A percentile compares a stretch with the other conserved stretches of the same genome.
Conservation (phyloP, 768 basidiomycete species). For the Naganishia kalamii region DNA sequence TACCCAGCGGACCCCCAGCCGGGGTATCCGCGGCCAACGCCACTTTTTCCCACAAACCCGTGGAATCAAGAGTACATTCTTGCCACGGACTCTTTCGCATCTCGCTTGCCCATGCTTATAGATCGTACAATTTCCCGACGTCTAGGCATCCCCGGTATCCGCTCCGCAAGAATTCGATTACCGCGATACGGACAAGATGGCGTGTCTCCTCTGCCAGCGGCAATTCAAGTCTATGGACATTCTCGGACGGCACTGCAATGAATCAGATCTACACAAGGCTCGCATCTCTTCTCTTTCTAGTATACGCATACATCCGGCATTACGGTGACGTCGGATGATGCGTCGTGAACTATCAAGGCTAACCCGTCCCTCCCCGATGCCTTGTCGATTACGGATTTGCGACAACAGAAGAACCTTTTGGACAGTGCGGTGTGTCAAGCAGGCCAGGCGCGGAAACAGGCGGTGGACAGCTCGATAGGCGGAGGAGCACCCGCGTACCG, state of each 20-base stretch:
- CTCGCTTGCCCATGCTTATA: neutral
- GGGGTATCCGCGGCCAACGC: constrained; percentile 37
- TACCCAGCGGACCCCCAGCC: constrained; percentile 18
- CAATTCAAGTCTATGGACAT: constrained; percentile 85
- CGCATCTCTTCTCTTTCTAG: constrained; percentile 41
- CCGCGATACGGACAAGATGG: constrained; percentile 64
- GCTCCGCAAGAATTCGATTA: constrained; percentile 62
- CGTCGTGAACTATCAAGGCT: constrained; percentile 15
- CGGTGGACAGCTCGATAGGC: constrained; percentile 54
- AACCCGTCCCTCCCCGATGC: constrained; percentile 20
- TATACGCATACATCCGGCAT: neutral
- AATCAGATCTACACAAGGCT: constrained; percentile 94
- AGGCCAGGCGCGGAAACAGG: constrained; percentile 62
- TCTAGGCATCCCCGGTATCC: neutral
- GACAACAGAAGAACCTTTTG: constrained; percentile 70
- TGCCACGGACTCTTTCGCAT: neutral
- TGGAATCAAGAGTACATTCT: constrained; percentile 15
- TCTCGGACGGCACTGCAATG: constrained; percentile 80
- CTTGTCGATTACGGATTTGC: constrained; percentile 13
- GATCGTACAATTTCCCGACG: neutral
- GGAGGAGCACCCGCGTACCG: constrained; percentile 68
- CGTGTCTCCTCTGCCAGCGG: constrained; percentile 83
- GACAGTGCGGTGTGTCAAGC: constrained; percentile 50
- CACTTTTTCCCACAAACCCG: constrained; percentile 24
- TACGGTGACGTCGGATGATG: constrained; percentile 22